Base-by-base conservation (phyloP, 2,329 filamentous ascomycete species). In the Didymella segeticola region DNA sequence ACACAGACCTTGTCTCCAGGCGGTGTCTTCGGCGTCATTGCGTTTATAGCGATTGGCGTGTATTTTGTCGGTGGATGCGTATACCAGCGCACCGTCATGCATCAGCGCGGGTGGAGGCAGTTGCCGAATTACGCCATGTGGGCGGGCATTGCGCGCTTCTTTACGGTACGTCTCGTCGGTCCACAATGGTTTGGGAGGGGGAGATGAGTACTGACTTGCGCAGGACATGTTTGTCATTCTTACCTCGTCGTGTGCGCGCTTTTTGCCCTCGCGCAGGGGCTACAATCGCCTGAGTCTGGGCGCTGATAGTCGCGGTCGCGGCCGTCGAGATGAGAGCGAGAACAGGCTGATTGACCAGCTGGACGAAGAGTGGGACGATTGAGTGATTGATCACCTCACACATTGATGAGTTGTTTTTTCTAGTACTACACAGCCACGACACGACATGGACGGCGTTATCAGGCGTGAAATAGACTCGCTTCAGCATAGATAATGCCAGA, bases 341-440 rank as follows among this genome's bases (percentile, higher is more conserved):
- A 97, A 98, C 75, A 81, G 92, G 59, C 78, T 98, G 65, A 98
- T 99, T 73, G 93, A 98, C 74, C 91, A 97, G 75, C 81, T 97
- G 55, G 95, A 98, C 68, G 93, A 98, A 74, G 93, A 97, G 72
- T 98, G 93, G 93, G 93, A 97, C 65, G 93, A 96, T 62, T 82
- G n/a, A n/a, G n/a, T n/a, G n/a, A n/a, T n/a, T n/a, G n/a, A n/a
- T n/a, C n/a, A n/a, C n/a, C n/a, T n/a, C n/a, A n/a, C n/a, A n/a
- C n/a, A n/a, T n/a, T n/a, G n/a, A n/a, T n/a, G n/a, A n/a, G n/a
- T n/a, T n/a, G n/a, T n/a, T n/a, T n/a, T n/a, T n/a, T n/a, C n/a
- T n/a, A n/a, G n/a, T n/a, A n/a, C n/a, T n/a, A n/a, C n/a, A n/a
- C n/a, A n/a, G n/a, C n/a, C n/a, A n/a, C n/a, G n/a, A n/a, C n/a